A percentile compares a stretch with the other conserved stretches of the same genome.
These are phyloP conservation scores for Carnegiea gigantea DNA, from an alignment of 179 eudicot species.

Conservation along the genomic window DNA sequence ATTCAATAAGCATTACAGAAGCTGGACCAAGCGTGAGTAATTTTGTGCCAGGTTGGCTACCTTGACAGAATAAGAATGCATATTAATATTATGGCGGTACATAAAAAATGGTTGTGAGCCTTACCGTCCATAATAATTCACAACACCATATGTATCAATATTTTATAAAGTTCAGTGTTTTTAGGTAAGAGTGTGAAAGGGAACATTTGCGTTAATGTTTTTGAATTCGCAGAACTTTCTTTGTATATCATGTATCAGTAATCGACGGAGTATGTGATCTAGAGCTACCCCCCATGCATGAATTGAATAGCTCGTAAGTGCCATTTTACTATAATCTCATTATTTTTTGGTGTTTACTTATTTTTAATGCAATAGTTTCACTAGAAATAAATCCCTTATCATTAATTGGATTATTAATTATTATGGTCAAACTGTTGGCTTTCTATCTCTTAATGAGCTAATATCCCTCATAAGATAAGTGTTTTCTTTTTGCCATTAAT, in stretches of 20 bases:
- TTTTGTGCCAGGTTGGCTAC: constrained; percentile 69
- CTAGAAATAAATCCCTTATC: no score
- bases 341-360: no score
- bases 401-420: no score
- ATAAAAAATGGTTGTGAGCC: constrained; percentile 13
- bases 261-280: not conserved
- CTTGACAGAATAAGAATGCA: constrained; percentile 20
- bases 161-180: not conserved
- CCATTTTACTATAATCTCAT: no score
- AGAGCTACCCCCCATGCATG: not conserved
- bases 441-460: no score
- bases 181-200: not conserved
- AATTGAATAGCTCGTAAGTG: no score
- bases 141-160: not conserved
- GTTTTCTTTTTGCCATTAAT: no score
- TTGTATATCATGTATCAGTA: constrained; percentile 8
- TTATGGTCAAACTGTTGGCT: no score
- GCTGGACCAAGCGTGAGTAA: constrained; percentile 62
- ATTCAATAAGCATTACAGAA: constrained; percentile 42
- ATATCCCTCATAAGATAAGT: no score
- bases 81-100: constrained; percentile 12
- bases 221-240: not conserved
- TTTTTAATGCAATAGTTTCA: no score
- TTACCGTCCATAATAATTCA: not conserved
- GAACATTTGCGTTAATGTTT: not conserved